Percentiles rank a stretch among this genome's conserved stretches.
Conservation (phyloP, 352 stramenopile species). For the Globisporangium cederbergense region DNA sequence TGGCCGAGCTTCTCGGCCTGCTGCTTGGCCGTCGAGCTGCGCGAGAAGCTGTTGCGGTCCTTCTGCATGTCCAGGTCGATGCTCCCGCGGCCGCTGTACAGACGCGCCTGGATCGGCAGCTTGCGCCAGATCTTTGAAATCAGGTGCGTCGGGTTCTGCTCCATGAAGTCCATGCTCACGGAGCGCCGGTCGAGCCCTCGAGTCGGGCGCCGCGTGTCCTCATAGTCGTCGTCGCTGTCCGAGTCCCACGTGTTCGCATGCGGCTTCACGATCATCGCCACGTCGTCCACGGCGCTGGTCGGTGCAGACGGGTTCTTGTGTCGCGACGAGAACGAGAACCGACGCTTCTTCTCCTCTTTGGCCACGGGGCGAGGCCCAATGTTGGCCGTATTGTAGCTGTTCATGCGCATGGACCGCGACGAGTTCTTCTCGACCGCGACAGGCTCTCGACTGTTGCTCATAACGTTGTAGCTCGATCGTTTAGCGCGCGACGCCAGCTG, state of each 20-base stretch:
- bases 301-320: conserved; percentile 27
- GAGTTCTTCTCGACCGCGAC: not conserved
- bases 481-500: conserved; percentile 6
- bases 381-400: conserved; percentile 15
- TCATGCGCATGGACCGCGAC: conserved; percentile 1
- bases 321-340: conserved; percentile 40
- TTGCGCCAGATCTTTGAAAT: conserved; percentile 84
- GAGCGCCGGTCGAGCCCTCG: conserved; percentile 58
- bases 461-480: conserved; percentile 13
- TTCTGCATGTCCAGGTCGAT: conserved; percentile 62
- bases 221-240: conserved; percentile 71
- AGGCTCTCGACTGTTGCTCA: conserved; percentile 3
- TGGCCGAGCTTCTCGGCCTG: conserved; percentile 34
- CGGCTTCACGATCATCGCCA: conserved; percentile 46
- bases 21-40: conserved; percentile 49
- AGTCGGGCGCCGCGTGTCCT: conserved; percentile 54
- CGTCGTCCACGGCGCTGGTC: conserved; percentile 42
- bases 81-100: conserved; percentile 46
- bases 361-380: not conserved
- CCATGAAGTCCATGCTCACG: conserved; percentile 79
- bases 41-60: conserved; percentile 55
- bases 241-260: conserved; percentile 56
- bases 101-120: conserved; percentile 64
- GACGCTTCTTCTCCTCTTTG: conserved; percentile 35
- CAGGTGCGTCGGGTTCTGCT: conserved; percentile 63